These are phyloP conservation scores for Cyamopsis tetragonoloba DNA, from an alignment of 306 rosid species.

Conservation along the genomic window DNA sequence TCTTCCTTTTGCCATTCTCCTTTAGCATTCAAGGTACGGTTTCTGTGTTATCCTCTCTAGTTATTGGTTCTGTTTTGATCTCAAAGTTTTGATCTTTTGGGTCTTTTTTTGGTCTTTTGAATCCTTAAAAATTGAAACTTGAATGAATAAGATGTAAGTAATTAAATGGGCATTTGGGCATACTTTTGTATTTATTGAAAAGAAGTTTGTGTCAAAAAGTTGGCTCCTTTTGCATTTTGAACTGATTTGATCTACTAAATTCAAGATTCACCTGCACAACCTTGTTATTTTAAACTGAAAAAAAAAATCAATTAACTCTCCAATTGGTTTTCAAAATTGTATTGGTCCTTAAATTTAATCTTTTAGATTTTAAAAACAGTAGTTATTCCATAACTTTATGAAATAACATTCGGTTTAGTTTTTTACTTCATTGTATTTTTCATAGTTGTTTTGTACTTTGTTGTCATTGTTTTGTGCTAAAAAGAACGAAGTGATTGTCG, in stretches of 20 bases:
- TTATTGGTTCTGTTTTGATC: neutral
- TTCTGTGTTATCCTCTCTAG: slow-evolving; percentile 8
- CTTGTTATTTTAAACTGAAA: neutral
- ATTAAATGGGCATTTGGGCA: neutral
- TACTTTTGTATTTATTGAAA: neutral
- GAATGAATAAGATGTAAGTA: neutral
- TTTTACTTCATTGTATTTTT: no score
- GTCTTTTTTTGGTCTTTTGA: neutral
- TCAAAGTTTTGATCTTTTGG: neutral
- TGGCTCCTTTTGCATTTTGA: neutral
- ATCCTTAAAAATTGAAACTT: neutral
- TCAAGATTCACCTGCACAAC: neutral
- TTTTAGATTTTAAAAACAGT: no score
- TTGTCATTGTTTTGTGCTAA: no score
- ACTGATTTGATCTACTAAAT: neutral
- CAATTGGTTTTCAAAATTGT: no score
- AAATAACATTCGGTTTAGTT: no score
- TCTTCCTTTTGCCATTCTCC: slow-evolving; percentile 46
- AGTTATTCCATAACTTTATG: no score
- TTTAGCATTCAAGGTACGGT: slow-evolving; percentile 52
- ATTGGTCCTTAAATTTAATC: no score
- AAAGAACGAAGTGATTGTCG: no score
- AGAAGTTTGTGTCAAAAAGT: neutral
- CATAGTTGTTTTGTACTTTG: no score
- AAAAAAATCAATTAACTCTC: no score